phyloP scores from a whole-genome alignment of 2,329 filamentous ascomycete species.

The Septoria linicola region DNA sequence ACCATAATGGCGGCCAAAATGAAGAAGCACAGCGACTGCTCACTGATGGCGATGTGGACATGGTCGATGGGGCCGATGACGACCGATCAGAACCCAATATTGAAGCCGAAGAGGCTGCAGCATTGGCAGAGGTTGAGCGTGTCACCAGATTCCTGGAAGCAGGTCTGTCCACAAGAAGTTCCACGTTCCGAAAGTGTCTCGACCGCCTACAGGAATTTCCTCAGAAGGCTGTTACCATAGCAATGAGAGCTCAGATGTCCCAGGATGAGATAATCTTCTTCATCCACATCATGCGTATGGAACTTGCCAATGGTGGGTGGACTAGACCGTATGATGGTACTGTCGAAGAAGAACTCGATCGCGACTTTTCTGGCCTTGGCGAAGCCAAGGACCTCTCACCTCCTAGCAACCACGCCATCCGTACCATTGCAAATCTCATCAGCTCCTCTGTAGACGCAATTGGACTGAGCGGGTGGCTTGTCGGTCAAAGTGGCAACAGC shows the following conservation, averaged over 20 bases:
- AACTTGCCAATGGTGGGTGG: slow-evolving; percentile 74
- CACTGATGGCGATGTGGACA: slow-evolving; percentile 49
- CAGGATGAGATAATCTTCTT: slow-evolving; percentile 69
- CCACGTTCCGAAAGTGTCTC: slow-evolving; percentile 66
- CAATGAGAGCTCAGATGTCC: slow-evolving; percentile 57
- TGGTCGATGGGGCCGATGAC: slow-evolving; percentile 29
- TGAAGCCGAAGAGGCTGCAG: slow-evolving; percentile 41
- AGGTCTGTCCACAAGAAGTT: slow-evolving; percentile 61
- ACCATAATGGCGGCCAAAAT: slow-evolving; percentile 27
- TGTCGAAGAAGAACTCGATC: slow-evolving; percentile 47
- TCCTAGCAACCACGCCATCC: slow-evolving; percentile 64
- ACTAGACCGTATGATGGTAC: slow-evolving; percentile 68
- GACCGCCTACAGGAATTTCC: slow-evolving; percentile 68
- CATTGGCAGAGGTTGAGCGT: slow-evolving; percentile 60
- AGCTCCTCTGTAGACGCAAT: slow-evolving; percentile 74
- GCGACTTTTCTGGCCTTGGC: slow-evolving; percentile 63
- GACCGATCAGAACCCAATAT: slow-evolving; percentile 31
- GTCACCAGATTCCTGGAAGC: slow-evolving; percentile 67
- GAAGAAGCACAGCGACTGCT: slow-evolving; percentile 16
- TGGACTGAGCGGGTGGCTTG: slow-evolving; percentile 72
- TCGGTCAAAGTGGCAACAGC: slow-evolving; percentile 49
- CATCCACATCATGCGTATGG: slow-evolving; percentile 69
- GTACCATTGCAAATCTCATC: slow-evolving; percentile 69
- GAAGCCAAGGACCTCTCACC: slow-evolving; percentile 51
- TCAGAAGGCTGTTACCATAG: slow-evolving; percentile 57